Conservation (phyloP, 768 basidiomycete species). For the Sporobolomyces roseus region DNA sequence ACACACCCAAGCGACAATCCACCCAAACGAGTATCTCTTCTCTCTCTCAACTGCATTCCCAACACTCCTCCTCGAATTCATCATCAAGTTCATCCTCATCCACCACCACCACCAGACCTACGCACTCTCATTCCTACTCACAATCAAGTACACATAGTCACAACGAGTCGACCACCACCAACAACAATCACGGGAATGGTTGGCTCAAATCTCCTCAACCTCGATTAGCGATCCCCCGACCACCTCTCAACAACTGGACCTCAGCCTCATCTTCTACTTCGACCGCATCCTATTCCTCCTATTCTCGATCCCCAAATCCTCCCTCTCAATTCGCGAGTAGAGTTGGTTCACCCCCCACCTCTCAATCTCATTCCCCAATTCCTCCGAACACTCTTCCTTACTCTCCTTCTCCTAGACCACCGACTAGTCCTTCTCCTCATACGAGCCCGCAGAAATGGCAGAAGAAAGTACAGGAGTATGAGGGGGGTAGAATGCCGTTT, state of each 20-base stretch:
- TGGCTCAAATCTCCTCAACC: not conserved
- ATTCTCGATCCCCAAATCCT: not conserved
- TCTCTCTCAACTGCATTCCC: not conserved
- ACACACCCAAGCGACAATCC: slow-evolving; percentile 24
- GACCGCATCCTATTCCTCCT: not conserved
- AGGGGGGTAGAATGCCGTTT: slow-evolving; percentile 54
- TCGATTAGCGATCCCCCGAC: no score
- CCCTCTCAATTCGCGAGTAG: no score
- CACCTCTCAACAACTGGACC: no score
- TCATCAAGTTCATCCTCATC: not conserved
- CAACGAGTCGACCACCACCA: no score
- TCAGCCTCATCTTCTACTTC: no score
- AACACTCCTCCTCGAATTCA: not conserved
- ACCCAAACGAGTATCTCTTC: slow-evolving; percentile 16
- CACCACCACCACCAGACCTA: not conserved
- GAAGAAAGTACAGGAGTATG: not conserved
- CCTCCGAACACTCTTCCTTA: slow-evolving; percentile 13
- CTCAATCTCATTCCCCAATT: not conserved
- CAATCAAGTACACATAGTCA: no score
- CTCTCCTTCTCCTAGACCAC: slow-evolving; percentile 45
- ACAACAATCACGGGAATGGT: no score
- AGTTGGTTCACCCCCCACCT: not conserved
- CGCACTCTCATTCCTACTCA: not conserved
- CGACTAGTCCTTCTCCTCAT: slow-evolving; percentile 72
- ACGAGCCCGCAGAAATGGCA: no score